phyloP scores from a whole-genome alignment of 805 yeast species.

The Myxozyma mucilagina region DNA sequence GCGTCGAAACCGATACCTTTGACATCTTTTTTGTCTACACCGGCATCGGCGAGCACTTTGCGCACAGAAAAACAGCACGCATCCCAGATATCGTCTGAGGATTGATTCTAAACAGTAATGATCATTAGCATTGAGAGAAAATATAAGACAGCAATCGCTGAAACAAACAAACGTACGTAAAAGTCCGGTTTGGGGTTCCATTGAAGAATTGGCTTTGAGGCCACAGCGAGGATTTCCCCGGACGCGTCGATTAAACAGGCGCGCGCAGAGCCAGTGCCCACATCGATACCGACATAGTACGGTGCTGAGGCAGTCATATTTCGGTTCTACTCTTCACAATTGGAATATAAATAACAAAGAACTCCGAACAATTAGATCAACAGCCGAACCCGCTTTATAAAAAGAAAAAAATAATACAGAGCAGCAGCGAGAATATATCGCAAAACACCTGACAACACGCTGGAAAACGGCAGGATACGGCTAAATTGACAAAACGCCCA shows the following conservation, averaged over 20 bases:
- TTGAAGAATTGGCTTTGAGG: conserved; percentile 76
- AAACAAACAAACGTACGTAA: conserved; percentile 43
- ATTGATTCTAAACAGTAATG: conserved; percentile 60
- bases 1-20: conserved; percentile 96
- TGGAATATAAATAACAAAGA: not conserved
- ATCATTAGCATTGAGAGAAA: no score
- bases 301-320: conserved; percentile 13
- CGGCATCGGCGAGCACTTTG: conserved; percentile 70
- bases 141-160: not conserved
- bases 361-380: not conserved
- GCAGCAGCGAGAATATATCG: no score
- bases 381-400: no score
- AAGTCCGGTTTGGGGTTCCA: conserved; percentile 49
- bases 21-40: conserved; percentile 64
- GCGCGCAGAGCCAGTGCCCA: conserved; percentile 97
- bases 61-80: conserved; percentile 81
- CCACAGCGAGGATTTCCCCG: conserved; percentile 72
- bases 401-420: no score
- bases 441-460: not conserved
- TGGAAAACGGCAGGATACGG: not conserved
- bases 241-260: conserved; percentile 85
- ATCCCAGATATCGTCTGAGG: conserved; percentile 87
- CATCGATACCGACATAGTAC: conserved; percentile 80
- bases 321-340: not conserved
- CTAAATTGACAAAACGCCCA: not conserved